phyloP scores from a whole-genome alignment of 495 filamentous ascomycete genomes.

The Aspergillus affinis region DNA sequence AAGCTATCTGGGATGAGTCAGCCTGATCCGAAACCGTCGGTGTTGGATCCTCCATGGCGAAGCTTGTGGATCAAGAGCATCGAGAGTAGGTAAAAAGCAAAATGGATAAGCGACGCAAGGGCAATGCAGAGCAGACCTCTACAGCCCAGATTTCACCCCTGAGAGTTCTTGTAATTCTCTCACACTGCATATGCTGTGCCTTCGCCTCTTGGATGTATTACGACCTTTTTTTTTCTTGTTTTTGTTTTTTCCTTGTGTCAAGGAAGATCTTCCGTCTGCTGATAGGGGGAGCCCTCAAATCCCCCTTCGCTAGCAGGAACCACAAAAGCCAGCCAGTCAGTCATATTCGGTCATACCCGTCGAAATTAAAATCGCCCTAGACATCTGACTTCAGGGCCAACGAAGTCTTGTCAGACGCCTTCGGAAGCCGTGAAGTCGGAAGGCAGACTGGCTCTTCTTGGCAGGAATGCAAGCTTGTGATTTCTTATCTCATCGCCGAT shows the following conservation, averaged over 20 bases:
- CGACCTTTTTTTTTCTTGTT: neutral
- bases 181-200: neutral
- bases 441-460: neutral
- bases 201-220: neutral
- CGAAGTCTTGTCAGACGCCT: slow-evolving; percentile 5
- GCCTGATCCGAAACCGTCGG: neutral
- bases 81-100: neutral
- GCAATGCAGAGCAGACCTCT: neutral
- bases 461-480: neutral
- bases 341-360: neutral
- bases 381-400: neutral
- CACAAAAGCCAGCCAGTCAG: neutral
- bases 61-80: neutral
- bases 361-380: neutral
- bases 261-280: neutral
- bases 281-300: neutral
- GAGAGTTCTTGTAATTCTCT: neutral
- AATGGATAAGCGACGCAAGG: slow-evolving; percentile 5
- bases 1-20: too few relatives aligned
- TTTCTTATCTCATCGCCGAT: neutral
- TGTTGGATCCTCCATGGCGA: neutral
- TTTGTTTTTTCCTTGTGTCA: neutral
- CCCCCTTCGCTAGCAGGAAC: neutral
- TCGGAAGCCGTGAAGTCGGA: slow-evolving; percentile 2
- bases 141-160: neutral